These are phyloP conservation scores for Chlamydomonas sphaeroides DNA, from an alignment of 139 green algal species.

Conservation along the genomic window DNA sequence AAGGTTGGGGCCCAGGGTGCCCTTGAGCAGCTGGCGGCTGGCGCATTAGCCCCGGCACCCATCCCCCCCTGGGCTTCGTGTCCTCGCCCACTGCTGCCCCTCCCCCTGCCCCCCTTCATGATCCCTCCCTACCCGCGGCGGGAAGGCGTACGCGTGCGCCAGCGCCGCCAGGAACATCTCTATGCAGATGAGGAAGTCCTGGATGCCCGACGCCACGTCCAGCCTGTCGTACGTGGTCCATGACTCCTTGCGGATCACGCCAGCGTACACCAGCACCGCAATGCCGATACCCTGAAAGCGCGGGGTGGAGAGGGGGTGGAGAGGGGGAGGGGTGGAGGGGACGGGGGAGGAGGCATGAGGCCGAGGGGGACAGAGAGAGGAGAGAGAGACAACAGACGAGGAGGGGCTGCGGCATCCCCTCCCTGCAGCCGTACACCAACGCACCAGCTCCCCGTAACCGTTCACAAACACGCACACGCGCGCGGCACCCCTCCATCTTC, in stretches of 20 bases:
- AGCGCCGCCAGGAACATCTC: constrained; percentile 97
- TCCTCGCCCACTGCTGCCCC: background rate
- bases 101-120: background rate
- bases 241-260: constrained; percentile 55
- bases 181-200: constrained; percentile 95
- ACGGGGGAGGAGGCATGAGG: too few species aligned
- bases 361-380: background rate
- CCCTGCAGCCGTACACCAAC: background rate
- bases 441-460: background rate
- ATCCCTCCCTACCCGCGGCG: constrained; percentile 76
- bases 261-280: constrained; percentile 57
- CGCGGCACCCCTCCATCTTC: too few species aligned
- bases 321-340: too few species aligned
- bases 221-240: constrained; percentile 78
- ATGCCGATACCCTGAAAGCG: constrained; percentile 53
- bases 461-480: background rate
- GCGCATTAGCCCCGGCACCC: too few species aligned
- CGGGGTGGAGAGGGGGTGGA: background rate
- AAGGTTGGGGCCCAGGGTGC: too few species aligned
- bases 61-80: too few species aligned
- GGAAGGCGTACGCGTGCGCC: constrained; percentile 92
- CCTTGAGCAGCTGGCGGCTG: too few species aligned
- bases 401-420: too few species aligned
- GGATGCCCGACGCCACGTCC: constrained; percentile 74
- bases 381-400: too few species aligned